phyloP scores from a whole-genome alignment of 331 rosid species.

The Dryas integrifolia region DNA sequence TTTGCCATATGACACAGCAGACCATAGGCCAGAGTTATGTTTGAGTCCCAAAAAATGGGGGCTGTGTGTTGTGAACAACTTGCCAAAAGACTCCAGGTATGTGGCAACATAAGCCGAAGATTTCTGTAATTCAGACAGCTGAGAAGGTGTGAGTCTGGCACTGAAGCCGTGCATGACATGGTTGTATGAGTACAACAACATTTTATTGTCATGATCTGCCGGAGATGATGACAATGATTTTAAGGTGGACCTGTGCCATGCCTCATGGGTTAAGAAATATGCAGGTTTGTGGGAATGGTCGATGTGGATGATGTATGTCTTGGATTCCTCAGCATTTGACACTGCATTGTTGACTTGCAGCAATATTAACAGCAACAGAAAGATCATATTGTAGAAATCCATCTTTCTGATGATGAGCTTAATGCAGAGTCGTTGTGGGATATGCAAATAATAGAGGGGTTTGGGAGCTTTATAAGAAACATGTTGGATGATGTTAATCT shows the following conservation, averaged over 20 bases:
- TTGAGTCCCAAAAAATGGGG: conserved; percentile 21
- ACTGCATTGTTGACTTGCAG: background rate
- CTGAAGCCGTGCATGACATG: conserved; percentile 25
- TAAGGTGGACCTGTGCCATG: conserved; percentile 16
- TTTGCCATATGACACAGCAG: background rate
- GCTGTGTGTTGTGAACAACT: conserved; percentile 18
- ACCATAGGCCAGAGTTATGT: conserved; percentile 10
- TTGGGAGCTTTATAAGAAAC: background rate
- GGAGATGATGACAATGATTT: background rate
- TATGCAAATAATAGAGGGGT: background rate
- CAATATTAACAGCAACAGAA: background rate
- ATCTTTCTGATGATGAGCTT: background rate
- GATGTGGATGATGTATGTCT: conserved; percentile 22
- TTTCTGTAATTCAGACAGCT: background rate
- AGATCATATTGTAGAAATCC: background rate
- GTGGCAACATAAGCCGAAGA: conserved; percentile 18
- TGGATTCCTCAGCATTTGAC: conserved; percentile 5
- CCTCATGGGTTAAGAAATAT: background rate
- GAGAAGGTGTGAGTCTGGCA: conserved; percentile 17
- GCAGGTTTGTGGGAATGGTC: conserved; percentile 3
- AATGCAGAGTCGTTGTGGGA: no score
- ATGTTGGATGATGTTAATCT: background rate
- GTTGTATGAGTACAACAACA: conserved; percentile 15
- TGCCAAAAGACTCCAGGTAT: conserved; percentile 18
- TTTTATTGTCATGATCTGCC: background rate